Evolutionary conservation across 2,329 filamentous ascomycete genomes (phyloP), one percentile per base, ranked within the genome.

Genomic region (Xenoacremonium recifei): DNA sequence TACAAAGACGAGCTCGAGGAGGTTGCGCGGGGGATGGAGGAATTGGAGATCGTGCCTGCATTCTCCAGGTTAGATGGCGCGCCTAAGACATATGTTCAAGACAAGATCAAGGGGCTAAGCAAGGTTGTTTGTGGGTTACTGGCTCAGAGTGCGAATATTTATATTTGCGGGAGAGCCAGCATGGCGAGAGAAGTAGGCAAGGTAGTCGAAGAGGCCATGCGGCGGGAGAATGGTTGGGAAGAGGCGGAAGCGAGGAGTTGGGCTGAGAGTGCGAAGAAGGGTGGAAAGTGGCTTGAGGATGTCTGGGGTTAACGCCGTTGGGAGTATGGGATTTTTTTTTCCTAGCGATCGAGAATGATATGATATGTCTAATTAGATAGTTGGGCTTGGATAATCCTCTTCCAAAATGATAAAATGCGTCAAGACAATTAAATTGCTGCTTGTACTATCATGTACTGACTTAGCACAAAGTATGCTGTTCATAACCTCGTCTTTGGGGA

Each of bases 231-330:
- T 44, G 58, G 55, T 2, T 68, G 70, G 65, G 55, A 50, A 12
- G 68, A 72, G 15, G 51, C 44, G 6, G 64, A 71, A 33, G 61
- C 67, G 12, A 69, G 68, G 40, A 60, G 63, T 37, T 77, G 73
- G 73, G 66, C 60, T 18, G 72, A 72, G 47, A 63, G 57, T 13
- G 55, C 74, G 29, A 76, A 74, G 65, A 72, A 67, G 51, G 64
- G 64, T 20, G 68, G 66, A n/a, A 75, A 73, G 54, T 77, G 73
- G 72, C 68, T 70, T 50, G 72, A 76, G 50, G 73, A 78, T 64
- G 73, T 77, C 32, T 77, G 73, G 74, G 69, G 69, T 17, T 72
- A 40, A 40, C 21, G n/a, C 27, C 32, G 25, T 21, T n/a, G 6
- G 13, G 21, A 35, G 27, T 29, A 40, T 40, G 38, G 30, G 16